A percentile compares a stretch with the other conserved stretches of the same genome.
phyloP scores from a whole-genome alignment of 192 early-diverging fungal species.

The Coemansia sp. region DNA sequence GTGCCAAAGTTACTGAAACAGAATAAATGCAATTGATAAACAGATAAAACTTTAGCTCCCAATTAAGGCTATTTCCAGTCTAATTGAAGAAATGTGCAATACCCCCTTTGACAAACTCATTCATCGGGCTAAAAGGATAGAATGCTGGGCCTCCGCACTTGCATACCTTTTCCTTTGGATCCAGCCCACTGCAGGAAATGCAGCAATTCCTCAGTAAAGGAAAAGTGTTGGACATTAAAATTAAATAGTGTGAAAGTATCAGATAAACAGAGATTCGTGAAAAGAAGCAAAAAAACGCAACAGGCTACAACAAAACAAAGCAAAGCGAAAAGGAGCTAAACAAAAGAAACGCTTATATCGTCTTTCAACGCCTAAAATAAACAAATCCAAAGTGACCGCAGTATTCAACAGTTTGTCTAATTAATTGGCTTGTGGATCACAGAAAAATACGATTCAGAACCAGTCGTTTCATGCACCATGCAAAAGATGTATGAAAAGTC shows the following conservation, averaged over 20 bases:
- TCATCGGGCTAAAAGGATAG: too few species aligned
- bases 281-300: not conserved
- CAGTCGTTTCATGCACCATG: too few species aligned
- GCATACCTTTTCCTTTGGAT: constrained; percentile 41
- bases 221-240: constrained; percentile 19
- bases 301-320: not conserved
- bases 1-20: not conserved
- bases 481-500: not conserved
- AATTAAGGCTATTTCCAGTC: not conserved
- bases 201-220: constrained; percentile 36
- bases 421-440: too few species aligned
- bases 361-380: not conserved
- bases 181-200: constrained; percentile 50
- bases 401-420: not conserved
- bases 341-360: not conserved
- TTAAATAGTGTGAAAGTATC: not conserved
- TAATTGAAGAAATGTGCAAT: not conserved
- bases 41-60: not conserved
- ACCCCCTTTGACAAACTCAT: not conserved
- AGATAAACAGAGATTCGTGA: not conserved
- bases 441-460: too few species aligned
- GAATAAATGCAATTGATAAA: not conserved
- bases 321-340: not conserved
- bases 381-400: not conserved
- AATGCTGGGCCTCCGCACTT: too few species aligned